phyloP scores from a whole-genome alignment of 306 rosid species.

The Hylodesmum podocarpum region DNA sequence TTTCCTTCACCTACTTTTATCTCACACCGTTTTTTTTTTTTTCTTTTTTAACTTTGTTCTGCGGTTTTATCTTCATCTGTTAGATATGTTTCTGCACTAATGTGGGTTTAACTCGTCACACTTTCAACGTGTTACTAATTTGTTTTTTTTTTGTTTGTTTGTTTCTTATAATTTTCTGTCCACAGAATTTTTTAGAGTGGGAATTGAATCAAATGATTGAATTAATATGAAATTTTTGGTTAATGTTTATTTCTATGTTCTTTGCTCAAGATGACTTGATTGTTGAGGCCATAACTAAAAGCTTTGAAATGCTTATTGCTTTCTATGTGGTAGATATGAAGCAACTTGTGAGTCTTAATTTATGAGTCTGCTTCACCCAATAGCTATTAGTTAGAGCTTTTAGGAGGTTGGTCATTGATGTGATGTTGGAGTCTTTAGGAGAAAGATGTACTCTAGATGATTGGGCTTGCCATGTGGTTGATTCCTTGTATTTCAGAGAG shows the following conservation, averaged over 20 bases:
- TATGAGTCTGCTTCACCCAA: background rate
- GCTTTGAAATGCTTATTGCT: conserved; percentile 7
- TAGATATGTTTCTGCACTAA: conserved; percentile 16
- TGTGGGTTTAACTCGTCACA: conserved; percentile 7
- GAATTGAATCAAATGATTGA: conserved; percentile 4
- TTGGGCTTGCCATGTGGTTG: background rate
- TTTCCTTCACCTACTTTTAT: conserved; percentile 17
- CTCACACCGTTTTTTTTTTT: background rate
- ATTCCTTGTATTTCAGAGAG: background rate
- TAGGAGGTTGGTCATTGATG: background rate
- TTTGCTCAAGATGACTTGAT: too few relatives aligned
- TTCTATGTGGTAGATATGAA: background rate
- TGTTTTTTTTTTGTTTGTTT: background rate
- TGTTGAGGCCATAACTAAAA: background rate
- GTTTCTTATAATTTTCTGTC: background rate
- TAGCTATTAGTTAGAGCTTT: background rate
- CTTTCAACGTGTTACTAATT: background rate
- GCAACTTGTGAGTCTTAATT: background rate
- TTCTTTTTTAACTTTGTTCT: background rate
- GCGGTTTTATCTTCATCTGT: conserved; percentile 8
- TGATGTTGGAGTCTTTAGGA: background rate
- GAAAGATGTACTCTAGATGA: background rate
- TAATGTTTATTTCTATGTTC: background rate
- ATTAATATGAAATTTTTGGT: background rate
- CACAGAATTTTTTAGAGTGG: background rate